Evolutionary conservation across 2,329 filamentous ascomycete genomes (phyloP).

Genomic region (Aspergillus transmontanensis): DNA sequence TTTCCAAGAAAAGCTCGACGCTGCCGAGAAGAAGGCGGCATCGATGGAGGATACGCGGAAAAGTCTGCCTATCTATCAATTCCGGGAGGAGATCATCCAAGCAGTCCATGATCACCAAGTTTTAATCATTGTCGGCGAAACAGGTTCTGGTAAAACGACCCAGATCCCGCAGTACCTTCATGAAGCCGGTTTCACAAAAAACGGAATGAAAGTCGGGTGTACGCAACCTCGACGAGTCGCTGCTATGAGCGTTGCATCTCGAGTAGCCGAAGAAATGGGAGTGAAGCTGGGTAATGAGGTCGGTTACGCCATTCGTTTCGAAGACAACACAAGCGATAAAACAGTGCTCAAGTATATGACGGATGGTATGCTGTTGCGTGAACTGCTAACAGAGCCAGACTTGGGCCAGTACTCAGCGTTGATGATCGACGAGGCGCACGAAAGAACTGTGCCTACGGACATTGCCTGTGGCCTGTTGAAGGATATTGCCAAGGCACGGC

Average conservation of each 20-base stretch:
- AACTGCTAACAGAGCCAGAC: slow-evolving; percentile 87
- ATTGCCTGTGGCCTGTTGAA: slow-evolving; percentile 86
- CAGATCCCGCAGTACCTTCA: slow-evolving; percentile 92
- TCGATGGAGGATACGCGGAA: slow-evolving; percentile 91
- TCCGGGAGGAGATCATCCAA: slow-evolving; percentile 80
- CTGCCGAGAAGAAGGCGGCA: slow-evolving; percentile 82
- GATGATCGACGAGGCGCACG: slow-evolving; percentile 98
- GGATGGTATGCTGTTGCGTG: slow-evolving; percentile 89
- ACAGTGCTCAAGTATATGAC: slow-evolving; percentile 96
- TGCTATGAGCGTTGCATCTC: slow-evolving; percentile 95
- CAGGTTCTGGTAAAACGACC: slow-evolving; percentile 92
- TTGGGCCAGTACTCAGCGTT: slow-evolving; percentile 79
- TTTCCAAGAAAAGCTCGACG: slow-evolving; percentile 79
- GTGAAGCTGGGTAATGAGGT: slow-evolving; percentile 89
- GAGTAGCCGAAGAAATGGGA: slow-evolving; percentile 92
- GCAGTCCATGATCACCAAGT: slow-evolving; percentile 85
- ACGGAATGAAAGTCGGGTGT: slow-evolving; percentile 82
- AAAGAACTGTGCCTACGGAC: slow-evolving; percentile 87
- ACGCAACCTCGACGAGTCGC: slow-evolving; percentile 95
- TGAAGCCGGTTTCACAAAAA: slow-evolving; percentile 85
- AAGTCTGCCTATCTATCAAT: slow-evolving; percentile 85
- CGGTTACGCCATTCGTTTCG: slow-evolving; percentile 92
- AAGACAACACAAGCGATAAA: slow-evolving; percentile 88
- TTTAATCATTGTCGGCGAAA: slow-evolving; percentile 90
- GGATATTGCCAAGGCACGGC: slow-evolving; percentile 79